Conservation (phyloP, 2,329 filamentous ascomycete species). For the Xylaria sp. region DNA sequence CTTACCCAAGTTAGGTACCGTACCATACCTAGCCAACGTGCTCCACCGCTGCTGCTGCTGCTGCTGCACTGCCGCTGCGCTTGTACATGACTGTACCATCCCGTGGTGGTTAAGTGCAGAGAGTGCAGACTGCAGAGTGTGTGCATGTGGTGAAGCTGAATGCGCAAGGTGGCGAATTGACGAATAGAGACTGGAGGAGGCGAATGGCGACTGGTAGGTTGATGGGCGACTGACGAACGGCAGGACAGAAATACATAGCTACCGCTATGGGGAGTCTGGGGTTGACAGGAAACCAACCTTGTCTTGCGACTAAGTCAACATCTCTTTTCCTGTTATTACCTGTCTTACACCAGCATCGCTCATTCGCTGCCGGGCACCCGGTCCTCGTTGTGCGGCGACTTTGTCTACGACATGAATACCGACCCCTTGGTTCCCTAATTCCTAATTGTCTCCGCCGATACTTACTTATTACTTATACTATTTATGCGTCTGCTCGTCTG, state of each 20-base stretch:
- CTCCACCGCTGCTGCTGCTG: slow-evolving; percentile 8
- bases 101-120: slow-evolving; percentile 20
- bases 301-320: slow-evolving; percentile 31
- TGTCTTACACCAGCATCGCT: slow-evolving; percentile 32
- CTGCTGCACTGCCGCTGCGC: slow-evolving; percentile 19
- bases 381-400: slow-evolving; percentile 28
- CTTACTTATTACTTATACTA: not conserved
- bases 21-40: not conserved
- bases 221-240: not conserved
- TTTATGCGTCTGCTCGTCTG: not conserved
- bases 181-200: slow-evolving; percentile 9
- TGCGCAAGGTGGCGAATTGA: slow-evolving; percentile 12
- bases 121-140: too few relatives aligned
- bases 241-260: slow-evolving; percentile 14
- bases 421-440: slow-evolving; percentile 14
- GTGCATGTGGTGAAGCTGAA: slow-evolving; percentile 29
- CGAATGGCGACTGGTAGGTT: not conserved
- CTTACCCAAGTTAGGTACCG: not conserved
- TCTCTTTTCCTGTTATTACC: slow-evolving; percentile 26
- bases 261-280: slow-evolving; percentile 28
- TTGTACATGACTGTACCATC: slow-evolving; percentile 27
- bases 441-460: not conserved
- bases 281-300: slow-evolving; percentile 28
- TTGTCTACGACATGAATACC: slow-evolving; percentile 24
- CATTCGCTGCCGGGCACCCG: slow-evolving; percentile 23